Percentiles rank a stretch among this genome's conserved stretches.
These are phyloP conservation scores for Boletus sensibilis DNA, from an alignment of 768 basidiomycete genomes.

Conservation along the genomic window DNA sequence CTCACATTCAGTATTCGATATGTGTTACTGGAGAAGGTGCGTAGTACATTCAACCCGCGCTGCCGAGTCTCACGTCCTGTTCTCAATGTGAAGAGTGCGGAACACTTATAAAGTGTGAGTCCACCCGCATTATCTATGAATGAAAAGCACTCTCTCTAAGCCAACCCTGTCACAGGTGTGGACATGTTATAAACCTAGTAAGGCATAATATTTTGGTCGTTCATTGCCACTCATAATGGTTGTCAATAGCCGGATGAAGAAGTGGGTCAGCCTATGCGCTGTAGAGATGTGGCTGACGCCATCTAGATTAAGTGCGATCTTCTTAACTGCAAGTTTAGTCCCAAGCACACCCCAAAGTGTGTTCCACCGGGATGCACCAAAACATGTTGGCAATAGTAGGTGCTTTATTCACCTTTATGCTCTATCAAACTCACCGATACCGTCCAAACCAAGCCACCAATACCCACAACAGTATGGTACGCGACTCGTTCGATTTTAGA, in stretches of 20 bases:
- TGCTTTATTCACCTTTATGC: slow-evolving; percentile 1
- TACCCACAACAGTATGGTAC: slow-evolving; percentile 65
- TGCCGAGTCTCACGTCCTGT: slow-evolving; percentile 18
- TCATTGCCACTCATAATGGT: slow-evolving; percentile 5
- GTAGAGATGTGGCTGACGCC: slow-evolving; percentile 12
- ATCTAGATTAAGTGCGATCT: slow-evolving; percentile 61
- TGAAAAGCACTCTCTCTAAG: neutral
- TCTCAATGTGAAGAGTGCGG: slow-evolving; percentile 44
- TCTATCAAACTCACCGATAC: slow-evolving; percentile 10
- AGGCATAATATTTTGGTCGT: slow-evolving; percentile 12
- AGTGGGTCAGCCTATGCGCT: slow-evolving; percentile 29
- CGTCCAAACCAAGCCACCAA: slow-evolving; percentile 43
- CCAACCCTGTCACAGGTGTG: slow-evolving; percentile 41
- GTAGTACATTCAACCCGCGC: slow-evolving; percentile 18
- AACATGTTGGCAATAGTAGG: slow-evolving; percentile 74
- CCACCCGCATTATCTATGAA: neutral
- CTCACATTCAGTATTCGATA: slow-evolving; percentile 24
- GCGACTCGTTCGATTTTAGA: slow-evolving; percentile 17
- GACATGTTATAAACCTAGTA: slow-evolving; percentile 53
- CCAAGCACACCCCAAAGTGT: slow-evolving; percentile 51
- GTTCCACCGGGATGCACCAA: slow-evolving; percentile 49
- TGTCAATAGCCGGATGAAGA: slow-evolving; percentile 56
- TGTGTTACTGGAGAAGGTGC: slow-evolving; percentile 65
- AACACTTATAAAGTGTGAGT: slow-evolving; percentile 54
- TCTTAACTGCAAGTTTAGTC: slow-evolving; percentile 62